Evolutionary conservation across 2,329 filamentous ascomycete species (phyloP).

Genomic region (Berkeleyomyces basicola): DNA sequence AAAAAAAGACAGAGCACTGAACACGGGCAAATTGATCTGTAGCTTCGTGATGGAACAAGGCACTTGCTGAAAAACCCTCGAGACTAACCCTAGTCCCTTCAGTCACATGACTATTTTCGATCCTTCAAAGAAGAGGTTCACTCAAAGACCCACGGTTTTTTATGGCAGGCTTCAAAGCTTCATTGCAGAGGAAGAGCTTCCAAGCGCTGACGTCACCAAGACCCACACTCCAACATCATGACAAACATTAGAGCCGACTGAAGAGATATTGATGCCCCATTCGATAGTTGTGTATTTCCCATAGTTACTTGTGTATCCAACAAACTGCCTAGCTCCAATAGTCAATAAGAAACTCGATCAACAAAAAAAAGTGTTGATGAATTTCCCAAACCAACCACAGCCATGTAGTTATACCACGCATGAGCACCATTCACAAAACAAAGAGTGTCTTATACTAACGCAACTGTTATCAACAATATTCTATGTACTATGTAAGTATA

Average conservation of each 20-base stretch:
- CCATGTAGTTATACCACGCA: too few species aligned
- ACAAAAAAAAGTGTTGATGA: too few species aligned
- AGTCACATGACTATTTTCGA: background rate
- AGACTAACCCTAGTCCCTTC: background rate
- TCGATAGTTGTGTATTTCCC: too few species aligned
- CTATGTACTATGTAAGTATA: slow-evolving; percentile 1
- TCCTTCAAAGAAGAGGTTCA: background rate
- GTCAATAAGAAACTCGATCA: too few species aligned
- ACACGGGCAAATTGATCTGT: background rate
- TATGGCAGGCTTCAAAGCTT: background rate
- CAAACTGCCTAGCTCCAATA: too few species aligned
- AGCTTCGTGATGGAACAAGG: too few species aligned
- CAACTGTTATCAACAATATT: background rate
- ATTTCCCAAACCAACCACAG: too few species aligned
- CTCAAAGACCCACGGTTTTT: background rate
- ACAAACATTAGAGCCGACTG: background rate
- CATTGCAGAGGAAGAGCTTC: background rate
- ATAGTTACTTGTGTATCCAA: too few species aligned
- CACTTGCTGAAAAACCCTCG: too few species aligned
- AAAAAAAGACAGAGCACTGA: background rate
- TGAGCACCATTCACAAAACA: background rate
- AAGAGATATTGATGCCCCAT: too few species aligned
- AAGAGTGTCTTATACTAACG: background rate
- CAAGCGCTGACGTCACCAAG: background rate
- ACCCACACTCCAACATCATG: background rate